Conservation (phyloP, 2,329 filamentous ascomycete species). For the Talaromyces sp. region DNA sequence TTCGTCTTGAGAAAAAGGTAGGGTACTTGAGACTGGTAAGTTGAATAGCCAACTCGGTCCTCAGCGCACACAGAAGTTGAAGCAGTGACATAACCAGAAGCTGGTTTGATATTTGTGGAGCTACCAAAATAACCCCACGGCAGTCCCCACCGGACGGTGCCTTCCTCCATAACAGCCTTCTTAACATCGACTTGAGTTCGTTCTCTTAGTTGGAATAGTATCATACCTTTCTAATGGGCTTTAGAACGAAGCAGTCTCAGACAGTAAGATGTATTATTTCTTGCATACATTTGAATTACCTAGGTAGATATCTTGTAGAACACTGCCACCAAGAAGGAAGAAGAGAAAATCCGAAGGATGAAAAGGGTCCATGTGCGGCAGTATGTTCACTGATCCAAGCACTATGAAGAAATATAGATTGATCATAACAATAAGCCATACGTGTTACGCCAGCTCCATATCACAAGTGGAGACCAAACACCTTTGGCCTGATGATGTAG, state of each 20-base stretch:
- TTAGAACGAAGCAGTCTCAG: background rate
- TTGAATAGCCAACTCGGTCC: background rate
- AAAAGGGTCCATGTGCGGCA: background rate
- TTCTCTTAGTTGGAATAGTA: background rate
- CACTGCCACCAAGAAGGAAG: background rate
- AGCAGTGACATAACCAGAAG: conserved; percentile 7
- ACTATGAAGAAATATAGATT: background rate
- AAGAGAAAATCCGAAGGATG: background rate
- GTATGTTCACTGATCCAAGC: background rate
- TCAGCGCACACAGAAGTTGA: background rate
- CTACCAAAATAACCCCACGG: conserved; percentile 7
- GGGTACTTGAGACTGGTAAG: background rate
- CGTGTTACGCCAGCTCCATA: background rate
- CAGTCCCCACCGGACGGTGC: background rate
- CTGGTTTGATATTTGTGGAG: conserved; percentile 14
- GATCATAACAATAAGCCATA: background rate
- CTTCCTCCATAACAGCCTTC: too few relatives aligned
- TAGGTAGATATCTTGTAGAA: background rate
- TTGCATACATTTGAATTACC: conserved; percentile 2
- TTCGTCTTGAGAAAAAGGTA: background rate
- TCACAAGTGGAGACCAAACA: background rate
- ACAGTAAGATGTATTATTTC: background rate
- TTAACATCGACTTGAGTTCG: background rate
- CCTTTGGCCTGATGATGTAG: background rate
- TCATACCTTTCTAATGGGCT: background rate